Evolutionary conservation across 2,329 filamentous ascomycete species (phyloP), one percentile per base, ranked within the genome.

Genomic region (Drechslerella coelobrocha): DNA sequence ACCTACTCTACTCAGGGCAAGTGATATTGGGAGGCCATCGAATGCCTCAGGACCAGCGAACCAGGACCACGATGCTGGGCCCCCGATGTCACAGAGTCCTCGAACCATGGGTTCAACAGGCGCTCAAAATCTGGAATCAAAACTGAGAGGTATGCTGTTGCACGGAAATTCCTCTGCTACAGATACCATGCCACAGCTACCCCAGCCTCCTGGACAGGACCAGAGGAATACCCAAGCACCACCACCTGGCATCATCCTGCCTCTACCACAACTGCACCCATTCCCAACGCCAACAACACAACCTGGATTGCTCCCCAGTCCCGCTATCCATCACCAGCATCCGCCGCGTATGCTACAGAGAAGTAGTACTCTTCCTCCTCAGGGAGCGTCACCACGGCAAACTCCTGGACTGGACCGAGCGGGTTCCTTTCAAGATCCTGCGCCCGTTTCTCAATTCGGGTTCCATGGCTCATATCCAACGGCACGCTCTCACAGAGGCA

Each of bases 311-410:
- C 47, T 55, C 23, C 53, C 66, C 23, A 63, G 66, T n/a, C 59
- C 66, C 7, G 59, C 26, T 45, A 63, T 63, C n/a, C 59, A 68
- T n/a, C 66, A 41, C 8, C 63, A 61, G 43, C 63, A 71, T 17
- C 52, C 12, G 34, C 39, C 52, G 8, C 59, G 59, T 2, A 43
- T 41, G 26, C 29, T 71, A 6, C 66, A 71, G 29, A 48, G 66
- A 29, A 71, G 66, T 37, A 63, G 59, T 27, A 71, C 66, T 7
- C 31, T 59, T 17, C 66, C 66, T 24, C 34, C 45, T 12, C 43
- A 48, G n/a, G 53, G 59, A 1, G 57, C 34, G 19, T 17, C 41
- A 6, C 53, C 59, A 34, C 51, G 41, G 12, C 56, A 26, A 43
- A 24, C 47, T 9, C 66, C 66, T 29, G 24, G 37, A 7, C 29